Conservation (phyloP, 108 stramenopile species). For the Fragilaria radians region DNA sequence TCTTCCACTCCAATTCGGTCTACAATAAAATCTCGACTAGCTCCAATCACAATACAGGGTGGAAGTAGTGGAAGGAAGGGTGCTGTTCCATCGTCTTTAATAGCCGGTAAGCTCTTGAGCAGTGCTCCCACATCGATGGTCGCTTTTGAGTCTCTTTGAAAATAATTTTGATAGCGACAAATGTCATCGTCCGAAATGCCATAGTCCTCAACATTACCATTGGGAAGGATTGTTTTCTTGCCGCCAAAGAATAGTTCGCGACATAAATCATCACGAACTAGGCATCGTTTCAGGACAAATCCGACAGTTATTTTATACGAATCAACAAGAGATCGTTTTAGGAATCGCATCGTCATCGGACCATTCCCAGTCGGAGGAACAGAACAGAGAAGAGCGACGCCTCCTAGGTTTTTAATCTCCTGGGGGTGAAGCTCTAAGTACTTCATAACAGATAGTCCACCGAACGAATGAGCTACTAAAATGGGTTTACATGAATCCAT, state of each 20-base stretch:
- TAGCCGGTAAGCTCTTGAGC: constrained; percentile 32
- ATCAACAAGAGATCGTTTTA: constrained; percentile 34
- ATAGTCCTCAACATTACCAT: constrained; percentile 26
- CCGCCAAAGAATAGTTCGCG: constrained; percentile 63
- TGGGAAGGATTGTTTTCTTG: constrained; percentile 5
- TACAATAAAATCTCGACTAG: constrained; percentile 53
- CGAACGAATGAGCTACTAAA: constrained; percentile 53
- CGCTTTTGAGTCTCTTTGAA: constrained; percentile 41
- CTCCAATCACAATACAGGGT: constrained; percentile 59
- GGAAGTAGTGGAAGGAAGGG: constrained; percentile 23
- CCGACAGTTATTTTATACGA: constrained; percentile 54
- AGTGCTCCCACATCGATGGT: constrained; percentile 53
- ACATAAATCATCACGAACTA: constrained; percentile 28
- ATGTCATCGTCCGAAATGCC: constrained; percentile 60
- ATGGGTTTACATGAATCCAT: constrained; percentile 26
- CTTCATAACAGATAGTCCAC: constrained; percentile 52
- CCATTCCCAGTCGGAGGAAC: constrained; percentile 85
- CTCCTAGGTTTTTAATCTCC: constrained; percentile 17
- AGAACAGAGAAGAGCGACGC: constrained; percentile 63
- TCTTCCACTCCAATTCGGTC: constrained; percentile 51
- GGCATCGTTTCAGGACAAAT: constrained; percentile 49
- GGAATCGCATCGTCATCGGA: constrained; percentile 45
- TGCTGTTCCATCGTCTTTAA: constrained; percentile 24
- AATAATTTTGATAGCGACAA: constrained; percentile 37
- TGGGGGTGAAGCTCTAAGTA: constrained; percentile 29